Evolutionary conservation across 2,329 filamentous ascomycete species (phyloP).

Genomic region (Colletotrichum sp.): DNA sequence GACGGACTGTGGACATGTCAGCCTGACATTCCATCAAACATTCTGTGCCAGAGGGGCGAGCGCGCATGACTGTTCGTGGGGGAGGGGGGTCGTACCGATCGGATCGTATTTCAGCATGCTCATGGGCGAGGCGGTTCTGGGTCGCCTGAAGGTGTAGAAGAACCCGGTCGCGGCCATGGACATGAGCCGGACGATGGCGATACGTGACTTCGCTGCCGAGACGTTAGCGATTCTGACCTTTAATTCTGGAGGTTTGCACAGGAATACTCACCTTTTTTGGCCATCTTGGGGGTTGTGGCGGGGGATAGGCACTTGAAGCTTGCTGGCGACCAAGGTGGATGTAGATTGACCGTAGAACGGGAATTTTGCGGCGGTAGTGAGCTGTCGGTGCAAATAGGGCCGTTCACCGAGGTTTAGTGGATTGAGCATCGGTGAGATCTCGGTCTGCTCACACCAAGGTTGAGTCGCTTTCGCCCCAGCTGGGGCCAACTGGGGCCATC

Average conservation of each 20-base stretch:
- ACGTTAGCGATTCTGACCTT: not conserved
- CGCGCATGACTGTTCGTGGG: not conserved
- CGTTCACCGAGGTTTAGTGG: not conserved
- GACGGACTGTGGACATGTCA: slow-evolving; percentile 68
- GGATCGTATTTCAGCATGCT: slow-evolving; percentile 99
- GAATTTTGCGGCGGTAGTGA: slow-evolving; percentile 5
- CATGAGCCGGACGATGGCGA: slow-evolving; percentile 90
- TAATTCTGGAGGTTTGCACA: not conserved
- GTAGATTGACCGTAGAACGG: not conserved
- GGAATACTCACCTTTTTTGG: slow-evolving; percentile 18
- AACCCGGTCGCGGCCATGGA: slow-evolving; percentile 99
- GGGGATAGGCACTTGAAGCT: slow-evolving; percentile 3
- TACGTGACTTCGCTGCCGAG: slow-evolving; percentile 80
- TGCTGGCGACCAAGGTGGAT: slow-evolving; percentile 29
- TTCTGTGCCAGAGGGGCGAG: not conserved
- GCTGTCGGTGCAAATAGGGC: slow-evolving; percentile 13
- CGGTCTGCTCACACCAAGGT: not conserved
- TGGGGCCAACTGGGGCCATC: not conserved
- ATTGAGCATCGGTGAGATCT: not conserved
- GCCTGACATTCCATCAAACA: not conserved
- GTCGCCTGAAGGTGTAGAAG: slow-evolving; percentile 89
- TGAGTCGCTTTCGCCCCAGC: not conserved
- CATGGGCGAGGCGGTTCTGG: slow-evolving; percentile 79
- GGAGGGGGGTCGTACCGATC: slow-evolving; percentile 65
- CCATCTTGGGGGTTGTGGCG: slow-evolving; percentile 17